A percentile compares a stretch with the other conserved stretches of the same genome.
Conservation (phyloP, 2,329 filamentous ascomycete species). For the Cytospora chrysosperma region DNA sequence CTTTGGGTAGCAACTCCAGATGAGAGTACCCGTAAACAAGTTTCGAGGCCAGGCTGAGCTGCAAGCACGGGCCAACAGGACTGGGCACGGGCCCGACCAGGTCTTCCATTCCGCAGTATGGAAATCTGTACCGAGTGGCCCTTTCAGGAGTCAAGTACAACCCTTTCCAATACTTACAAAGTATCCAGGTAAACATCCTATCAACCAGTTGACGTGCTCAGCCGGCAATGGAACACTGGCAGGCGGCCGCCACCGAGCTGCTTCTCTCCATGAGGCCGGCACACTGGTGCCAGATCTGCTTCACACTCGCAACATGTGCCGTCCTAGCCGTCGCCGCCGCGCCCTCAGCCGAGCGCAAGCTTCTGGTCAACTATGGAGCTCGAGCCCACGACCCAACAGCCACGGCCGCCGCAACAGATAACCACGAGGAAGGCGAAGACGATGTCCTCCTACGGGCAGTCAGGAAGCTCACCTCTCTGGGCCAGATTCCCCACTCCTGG, state of each 20-base stretch:
- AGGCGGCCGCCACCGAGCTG: neutral
- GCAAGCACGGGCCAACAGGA: conserved; percentile 5
- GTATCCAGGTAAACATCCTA: neutral
- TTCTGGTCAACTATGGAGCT: conserved; percentile 53
- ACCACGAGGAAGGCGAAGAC: neutral
- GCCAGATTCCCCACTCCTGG: conserved; percentile 80
- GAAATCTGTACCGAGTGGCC: neutral
- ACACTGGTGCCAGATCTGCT: conserved; percentile 46
- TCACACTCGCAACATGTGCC: conserved; percentile 41
- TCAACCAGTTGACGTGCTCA: neutral
- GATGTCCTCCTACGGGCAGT: conserved; percentile 32
- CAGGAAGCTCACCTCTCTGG: conserved; percentile 38
- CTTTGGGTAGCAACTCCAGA: neutral
- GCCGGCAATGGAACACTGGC: conserved; percentile 5
- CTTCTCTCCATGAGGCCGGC: conserved; percentile 28
- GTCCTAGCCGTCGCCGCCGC: conserved; percentile 45
- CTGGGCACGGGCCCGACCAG: conserved; percentile 3
- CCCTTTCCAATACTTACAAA: too few species aligned
- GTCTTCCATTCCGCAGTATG: neutral
- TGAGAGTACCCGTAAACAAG: neutral
- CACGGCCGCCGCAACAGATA: neutral
- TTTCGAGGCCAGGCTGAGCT: neutral
- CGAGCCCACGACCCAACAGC: conserved; percentile 30
- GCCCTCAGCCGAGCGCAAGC: conserved; percentile 43
- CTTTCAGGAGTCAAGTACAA: neutral